Evolutionary conservation across 768 basidiomycete species (phyloP), one percentile per base, ranked within the genome.

Genomic region (Naganishia kalamii): DNA sequence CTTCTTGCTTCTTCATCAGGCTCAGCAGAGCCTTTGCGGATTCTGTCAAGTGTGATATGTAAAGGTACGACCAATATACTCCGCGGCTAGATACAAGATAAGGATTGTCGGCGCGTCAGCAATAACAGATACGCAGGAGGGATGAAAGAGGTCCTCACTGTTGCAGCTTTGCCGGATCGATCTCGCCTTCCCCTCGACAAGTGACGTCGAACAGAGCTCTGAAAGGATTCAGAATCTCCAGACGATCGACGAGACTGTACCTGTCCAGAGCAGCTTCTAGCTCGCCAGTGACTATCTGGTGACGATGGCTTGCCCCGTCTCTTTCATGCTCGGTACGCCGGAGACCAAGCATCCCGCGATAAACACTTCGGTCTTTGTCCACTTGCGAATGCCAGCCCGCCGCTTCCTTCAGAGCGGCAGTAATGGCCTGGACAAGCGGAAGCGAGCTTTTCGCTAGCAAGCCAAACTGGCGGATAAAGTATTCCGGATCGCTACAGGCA

Each of bases 21-120:
- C 17, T 44, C 30, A 74, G 62, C 0, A 74, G 27, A 4, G 73
- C 68, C n/a, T 65, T 50, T 19, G 69, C 60, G 52, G 74, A 77
- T 63, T 77, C 73, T n/a, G 72, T 74, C n/a, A 77, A 27, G 60
- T 77, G 74, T 32, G 74, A 75, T 50, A 72, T 71, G 46, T 71
- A 72, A 2, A 75, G 70, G 29, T 74, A 75, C 30, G 63, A 70
- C 62, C 75, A 75, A 62, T 72, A 77, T 13, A 77, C 65, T 1
- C 68, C 72, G 40, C 76, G 69, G 51, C 54, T 57, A 27, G 13
- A 32, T 32, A 30, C 51, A 52, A 7, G 33, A 15, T n/a, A 37
- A 7, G 11, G 23, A 12, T 8, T 6, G 25, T 71, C 66, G 43
- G 30, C 25, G n/a, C 6, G 8, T 44, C 6, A 5, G 13, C 19